Evolutionary conservation across 2,329 filamentous ascomycete genomes (phyloP), one percentile per base, ranked within the genome.

Genomic region (Penicillium aurantiogriseum): DNA sequence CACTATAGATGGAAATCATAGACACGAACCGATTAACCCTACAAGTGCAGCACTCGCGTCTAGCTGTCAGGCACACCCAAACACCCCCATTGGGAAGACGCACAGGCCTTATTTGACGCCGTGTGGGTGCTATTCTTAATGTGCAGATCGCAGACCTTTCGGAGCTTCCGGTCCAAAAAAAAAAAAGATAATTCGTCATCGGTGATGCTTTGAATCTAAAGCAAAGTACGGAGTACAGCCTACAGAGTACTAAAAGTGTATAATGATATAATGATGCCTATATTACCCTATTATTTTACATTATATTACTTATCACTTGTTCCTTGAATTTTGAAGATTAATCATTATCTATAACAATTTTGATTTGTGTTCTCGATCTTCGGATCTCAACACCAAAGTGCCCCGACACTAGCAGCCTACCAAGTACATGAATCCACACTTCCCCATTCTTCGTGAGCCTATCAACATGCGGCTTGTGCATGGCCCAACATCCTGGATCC

Each of bases 401-500:
- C 62, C 63, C 64, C 64, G 64, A 50, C 21, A 33, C 60, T 63
- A 54, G 59, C n/a, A 36, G 31, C 63, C 61, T 65, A 65, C 63
- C 40, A 60, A 31, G 42, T 58, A 42, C 54, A 38, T 36, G 10
- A 36, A 54, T 38, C 56, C 48, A 43, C 45, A 9, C 19, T 31
- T 52, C 39, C 33, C 51, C 39, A 50, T 53, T 21, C 21, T 42
- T 31, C 27, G 49, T 56, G 59, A 64, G 61, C 64, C 59, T 62
- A 61, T 65, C 63, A 67, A 65, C 51, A 25, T 63, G 39, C 42
- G 56, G 56, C 49, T 59, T 61, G 49, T 58, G 58, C 64, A 57
- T 54, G 65, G 61, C 64, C 64, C 65, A 66, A 58, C 49, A 66
- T 42, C 61, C 62, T 58, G 65, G 65, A 57, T 60, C 62, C 64